Base-by-base conservation (phyloP, 306 rosid genomes). In the Vicia villosa region DNA sequence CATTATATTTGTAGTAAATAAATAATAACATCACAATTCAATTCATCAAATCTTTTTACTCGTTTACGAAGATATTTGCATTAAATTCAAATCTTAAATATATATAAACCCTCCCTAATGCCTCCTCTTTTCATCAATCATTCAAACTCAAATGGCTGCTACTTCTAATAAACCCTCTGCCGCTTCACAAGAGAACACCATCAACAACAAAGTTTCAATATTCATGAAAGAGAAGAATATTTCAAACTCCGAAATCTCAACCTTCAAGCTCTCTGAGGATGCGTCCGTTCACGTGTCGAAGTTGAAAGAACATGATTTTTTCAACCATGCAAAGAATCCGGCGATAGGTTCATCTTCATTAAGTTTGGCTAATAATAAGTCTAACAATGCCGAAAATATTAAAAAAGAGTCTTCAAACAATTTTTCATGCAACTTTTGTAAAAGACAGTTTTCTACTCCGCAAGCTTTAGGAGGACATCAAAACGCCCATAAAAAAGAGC, bases 401-500 rank as follows among this genome's bases (percentile, higher is more conserved):
- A 32, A 30, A 2, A 12, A 37, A 37, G 66, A 72, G 5, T 47
- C 36, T 0, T 52, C 66, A 8, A 59, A 51, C 70, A 76, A 67
- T 42, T 88, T 80, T 57, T 76, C 86, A 0, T 91, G 97, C 81
- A 81, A 64, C 60, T 88, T 85, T 14, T 91, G 97, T 69, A 80
- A 75, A 72, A 85, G 92, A 41, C 77, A 76, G 26, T 91, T 91
- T 76, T 84, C 83, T 10, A 14, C 20, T 45, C 9, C 19, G 0
- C 19, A 6, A n/a, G 8, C 51, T 45, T n/a, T 45, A 45, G 51
- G 51, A n/a, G 20, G 51, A 15, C 51, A 45, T 6, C 92, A 88
- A 68, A 91, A 91, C 47, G 97, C 92, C 0, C 97, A 91, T 37
- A 88, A 85, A 24, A 86, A 73, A 40, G 96, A 88, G 76, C 86